phyloP scores from a whole-genome alignment of 1,284 basidiomycete genomes.

The Heterobasidion occidentale region DNA sequence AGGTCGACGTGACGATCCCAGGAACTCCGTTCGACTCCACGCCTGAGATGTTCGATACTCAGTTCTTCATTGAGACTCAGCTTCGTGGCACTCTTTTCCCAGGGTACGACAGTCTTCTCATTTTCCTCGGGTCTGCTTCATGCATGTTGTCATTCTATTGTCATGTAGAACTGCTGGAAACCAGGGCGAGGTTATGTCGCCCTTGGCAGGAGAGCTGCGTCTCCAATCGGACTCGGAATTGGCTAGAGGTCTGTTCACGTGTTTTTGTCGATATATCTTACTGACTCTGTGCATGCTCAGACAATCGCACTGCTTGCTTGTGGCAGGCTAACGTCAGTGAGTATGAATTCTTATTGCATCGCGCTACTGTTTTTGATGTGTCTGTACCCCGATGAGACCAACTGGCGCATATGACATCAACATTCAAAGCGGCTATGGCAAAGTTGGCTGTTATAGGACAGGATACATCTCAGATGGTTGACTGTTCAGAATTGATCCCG shows the following conservation, averaged over 20 bases:
- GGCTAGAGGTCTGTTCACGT: slow-evolving; percentile 4
- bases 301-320: not conserved
- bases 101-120: slow-evolving; percentile 8
- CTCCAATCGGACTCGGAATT: slow-evolving; percentile 23
- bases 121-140: not conserved
- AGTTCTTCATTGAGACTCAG: slow-evolving; percentile 19
- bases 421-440: not conserved
- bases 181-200: slow-evolving; percentile 21
- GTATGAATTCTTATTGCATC: not conserved
- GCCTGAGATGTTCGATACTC: slow-evolving; percentile 16
- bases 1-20: slow-evolving; percentile 15
- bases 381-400: not conserved
- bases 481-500: slow-evolving; percentile 9
- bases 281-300: not conserved
- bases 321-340: not conserved
- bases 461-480: slow-evolving; percentile 2
- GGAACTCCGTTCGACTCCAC: slow-evolving; percentile 5
- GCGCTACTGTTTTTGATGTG: not conserved
- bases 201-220: slow-evolving; percentile 25
- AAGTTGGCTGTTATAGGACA: slow-evolving; percentile 5
- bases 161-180: slow-evolving; percentile 10
- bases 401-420: slow-evolving; percentile 6
- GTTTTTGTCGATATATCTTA: not conserved
- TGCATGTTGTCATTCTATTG: not conserved
- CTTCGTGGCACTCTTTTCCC: slow-evolving; percentile 21